phyloP scores from a whole-genome alignment of 2,329 filamentous ascomycete species.

The Coleophoma eucalyptorum region DNA sequence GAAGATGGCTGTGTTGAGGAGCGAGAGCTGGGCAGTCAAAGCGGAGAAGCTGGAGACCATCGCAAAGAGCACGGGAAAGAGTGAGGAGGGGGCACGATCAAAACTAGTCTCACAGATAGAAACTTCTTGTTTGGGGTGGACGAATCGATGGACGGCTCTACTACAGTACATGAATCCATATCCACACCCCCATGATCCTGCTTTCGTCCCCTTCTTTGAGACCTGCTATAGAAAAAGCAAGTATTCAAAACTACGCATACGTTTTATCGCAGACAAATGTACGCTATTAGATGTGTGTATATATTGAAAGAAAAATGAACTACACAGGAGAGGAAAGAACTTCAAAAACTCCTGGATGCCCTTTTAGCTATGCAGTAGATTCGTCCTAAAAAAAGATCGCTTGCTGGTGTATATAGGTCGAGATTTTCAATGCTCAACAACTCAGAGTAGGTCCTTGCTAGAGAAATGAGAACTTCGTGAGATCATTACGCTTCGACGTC shows the following conservation, averaged over 20 bases:
- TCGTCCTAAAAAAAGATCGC: conserved; percentile 11
- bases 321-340: not conserved
- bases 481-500: not conserved
- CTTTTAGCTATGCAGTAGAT: conserved; percentile 1
- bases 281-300: not conserved
- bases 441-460: conserved; percentile 2
- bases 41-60: too few relatives aligned
- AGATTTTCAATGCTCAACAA: not conserved
- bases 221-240: not conserved
- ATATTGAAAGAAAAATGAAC: not conserved
- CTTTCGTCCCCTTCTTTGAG: not conserved
- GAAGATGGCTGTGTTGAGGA: too few relatives aligned
- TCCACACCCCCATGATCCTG: too few relatives aligned
- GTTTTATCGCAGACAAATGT: conserved; percentile 2
- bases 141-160: too few relatives aligned
- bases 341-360: not conserved
- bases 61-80: too few relatives aligned
- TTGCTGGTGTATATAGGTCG: conserved; percentile 20
- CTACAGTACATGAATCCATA: too few relatives aligned
- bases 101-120: too few relatives aligned
- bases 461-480: conserved; percentile 7
- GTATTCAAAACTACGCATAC: not conserved
- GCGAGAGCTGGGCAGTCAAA: too few relatives aligned
- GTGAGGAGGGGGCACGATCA: too few relatives aligned
- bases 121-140: too few relatives aligned